Percentiles rank a stretch among this genome's conserved stretches.
These are phyloP conservation scores for Orbilia brochopaga DNA, from an alignment of 2,329 filamentous ascomycete species.

Conservation along the genomic window DNA sequence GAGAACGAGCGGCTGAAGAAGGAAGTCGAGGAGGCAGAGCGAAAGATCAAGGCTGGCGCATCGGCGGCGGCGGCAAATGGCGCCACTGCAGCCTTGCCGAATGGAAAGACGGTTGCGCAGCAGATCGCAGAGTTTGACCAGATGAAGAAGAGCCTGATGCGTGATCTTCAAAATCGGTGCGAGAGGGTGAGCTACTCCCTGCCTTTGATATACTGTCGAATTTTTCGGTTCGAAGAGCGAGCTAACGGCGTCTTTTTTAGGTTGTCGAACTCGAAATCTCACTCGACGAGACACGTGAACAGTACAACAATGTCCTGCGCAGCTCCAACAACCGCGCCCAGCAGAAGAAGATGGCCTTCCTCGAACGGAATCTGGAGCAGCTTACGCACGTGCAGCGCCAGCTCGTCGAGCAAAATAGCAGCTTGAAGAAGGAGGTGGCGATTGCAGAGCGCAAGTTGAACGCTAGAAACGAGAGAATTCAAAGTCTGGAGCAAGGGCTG, in stretches of 20 bases:
- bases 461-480: slow-evolving; percentile 93
- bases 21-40: slow-evolving; percentile 79
- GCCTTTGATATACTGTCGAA: slow-evolving; percentile 2
- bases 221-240: slow-evolving; percentile 5
- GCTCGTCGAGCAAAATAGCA: slow-evolving; percentile 95
- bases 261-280: slow-evolving; percentile 97
- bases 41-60: slow-evolving; percentile 70
- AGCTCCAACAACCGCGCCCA: slow-evolving; percentile 97
- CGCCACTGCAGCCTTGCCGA: slow-evolving; percentile 64
- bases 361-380: slow-evolving; percentile 97
- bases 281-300: slow-evolving; percentile 93
- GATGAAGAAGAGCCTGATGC: slow-evolving; percentile 99
- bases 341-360: slow-evolving; percentile 99
- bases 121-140: slow-evolving; percentile 98
- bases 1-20: slow-evolving; percentile 82
- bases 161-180: slow-evolving; percentile 96
- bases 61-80: slow-evolving; percentile 69
- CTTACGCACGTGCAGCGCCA: slow-evolving; percentile 96
- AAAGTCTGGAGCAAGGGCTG: slow-evolving; percentile 86
- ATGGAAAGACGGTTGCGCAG: slow-evolving; percentile 92
- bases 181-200: slow-evolving; percentile 68
- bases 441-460: slow-evolving; percentile 98
- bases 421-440: slow-evolving; percentile 97
- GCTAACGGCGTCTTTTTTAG: slow-evolving; percentile 42
- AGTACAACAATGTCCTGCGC: slow-evolving; percentile 97